Evolutionary conservation across 768 basidiomycete species (phyloP).

Genomic region (Tephrocybe rancida): DNA sequence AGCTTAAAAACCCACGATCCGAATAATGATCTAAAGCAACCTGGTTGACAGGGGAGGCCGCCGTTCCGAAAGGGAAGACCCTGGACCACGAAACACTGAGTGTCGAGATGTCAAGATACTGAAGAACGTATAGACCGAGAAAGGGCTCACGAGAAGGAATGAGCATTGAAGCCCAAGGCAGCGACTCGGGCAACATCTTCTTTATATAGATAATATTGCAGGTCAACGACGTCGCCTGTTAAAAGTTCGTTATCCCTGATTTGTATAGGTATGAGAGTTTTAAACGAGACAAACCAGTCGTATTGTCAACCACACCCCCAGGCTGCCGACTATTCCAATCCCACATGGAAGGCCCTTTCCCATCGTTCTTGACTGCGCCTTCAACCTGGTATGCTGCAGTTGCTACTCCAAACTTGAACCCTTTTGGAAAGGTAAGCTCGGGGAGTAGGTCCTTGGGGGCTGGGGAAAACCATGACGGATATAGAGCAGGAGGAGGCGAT

Average conservation of each 20-base stretch:
- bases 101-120: neutral
- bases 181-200: conserved; percentile 51
- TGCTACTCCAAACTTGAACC: conserved; percentile 53
- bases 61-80: conserved; percentile 50
- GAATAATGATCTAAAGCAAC: conserved; percentile 47
- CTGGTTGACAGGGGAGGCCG: conserved; percentile 52
- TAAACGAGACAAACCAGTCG: conserved; percentile 34
- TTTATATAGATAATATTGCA: conserved; percentile 57
- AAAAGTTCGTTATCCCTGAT: no score
- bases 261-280: no score
- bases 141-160: conserved; percentile 48
- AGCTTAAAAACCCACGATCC: conserved; percentile 31
- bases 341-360: conserved; percentile 50
- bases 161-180: conserved; percentile 49
- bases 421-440: conserved; percentile 44
- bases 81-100: conserved; percentile 53
- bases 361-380: conserved; percentile 52
- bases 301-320: conserved; percentile 41
- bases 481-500: conserved; percentile 45
- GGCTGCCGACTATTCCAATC: conserved; percentile 52
- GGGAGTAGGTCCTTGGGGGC: conserved; percentile 45
- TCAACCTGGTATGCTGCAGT: conserved; percentile 58
- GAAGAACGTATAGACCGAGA: neutral
- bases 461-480: conserved; percentile 48
- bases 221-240: conserved; percentile 46